Base-by-base conservation (phyloP, 2,329 filamentous ascomycete species). In the Calonectria honghensis region DNA sequence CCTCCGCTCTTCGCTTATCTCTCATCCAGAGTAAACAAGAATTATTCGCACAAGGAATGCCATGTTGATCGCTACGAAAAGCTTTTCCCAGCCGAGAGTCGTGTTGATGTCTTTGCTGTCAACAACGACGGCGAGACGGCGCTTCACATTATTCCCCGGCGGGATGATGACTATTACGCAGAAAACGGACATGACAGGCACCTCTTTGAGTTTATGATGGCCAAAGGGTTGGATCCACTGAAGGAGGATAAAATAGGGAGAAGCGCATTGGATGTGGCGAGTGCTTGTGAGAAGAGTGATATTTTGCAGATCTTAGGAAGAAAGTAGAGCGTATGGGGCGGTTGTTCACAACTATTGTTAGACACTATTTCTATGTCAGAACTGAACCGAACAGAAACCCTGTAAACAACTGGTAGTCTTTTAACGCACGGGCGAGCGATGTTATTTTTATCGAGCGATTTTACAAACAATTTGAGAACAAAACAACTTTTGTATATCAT, bases 181-280 rank as follows among this genome's bases (percentile, higher is more conserved):
- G 3, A 32, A 3, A n/a, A 63, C 1, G 68, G 24, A 2, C 76
- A 80, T 6, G 79, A 80, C 18, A 78, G 73, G 35, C 39, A 10
- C 0, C 39, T 80, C 0, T 80, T 80, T 64, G 50, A 74, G 24
- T 16, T 68, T 3, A 71, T 80, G 65, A 52, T 80, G 50, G 24
- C 41, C 0, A 78, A 77, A 14, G 79, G 79, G 2, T 2, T 78
- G 1, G 79, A 80, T 61, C 79, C 79, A 0, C 10, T 80, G 70
- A 79, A 50, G 57, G 79, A 80, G 67, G 79, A 80, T 48, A 14
- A 16, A 0, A 68, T 66, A 27, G 79, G 79, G 27, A 78, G 77
- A 37, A 80, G 75, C 11, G 77, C 79, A 3, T 71, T 80, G 59
- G 79, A 80, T 70, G 39, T 78, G 9, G 79, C 79, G 6, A 80